These are phyloP conservation scores for Xylaria sp. DNA, from an alignment of 2,329 filamentous ascomycete species.

Conservation along the genomic window DNA sequence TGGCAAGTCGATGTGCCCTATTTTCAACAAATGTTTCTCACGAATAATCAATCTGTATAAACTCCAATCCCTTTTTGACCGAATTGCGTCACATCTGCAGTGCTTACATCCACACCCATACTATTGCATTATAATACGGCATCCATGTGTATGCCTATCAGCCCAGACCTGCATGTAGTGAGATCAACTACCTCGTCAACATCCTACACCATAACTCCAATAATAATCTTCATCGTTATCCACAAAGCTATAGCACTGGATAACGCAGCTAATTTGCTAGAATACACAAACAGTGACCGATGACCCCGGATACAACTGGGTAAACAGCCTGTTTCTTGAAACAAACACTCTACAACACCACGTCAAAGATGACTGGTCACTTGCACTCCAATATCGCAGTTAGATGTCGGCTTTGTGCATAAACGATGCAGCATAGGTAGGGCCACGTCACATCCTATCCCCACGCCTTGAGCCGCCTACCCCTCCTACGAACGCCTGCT, in stretches of 20 bases:
- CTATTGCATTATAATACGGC: too few relatives aligned
- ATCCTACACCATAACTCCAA: not conserved
- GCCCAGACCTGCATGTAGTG: not conserved
- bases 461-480: not conserved
- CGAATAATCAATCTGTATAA: too few relatives aligned
- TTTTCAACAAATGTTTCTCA: too few relatives aligned
- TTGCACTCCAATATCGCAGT: not conserved
- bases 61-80: too few relatives aligned
- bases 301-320: not conserved
- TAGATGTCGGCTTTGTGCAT: not conserved
- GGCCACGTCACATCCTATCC: slow-evolving; percentile 15
- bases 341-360: not conserved
- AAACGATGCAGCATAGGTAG: not conserved
- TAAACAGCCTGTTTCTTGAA: not conserved
- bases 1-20: too few relatives aligned
- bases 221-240: not conserved
- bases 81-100: too few relatives aligned
- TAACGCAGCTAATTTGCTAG: not conserved
- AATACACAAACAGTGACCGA: not conserved
- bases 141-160: not conserved
- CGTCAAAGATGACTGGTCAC: not conserved
- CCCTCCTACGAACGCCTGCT: not conserved
- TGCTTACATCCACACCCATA: too few relatives aligned
- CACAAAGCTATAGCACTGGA: too few relatives aligned
- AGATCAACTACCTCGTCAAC: not conserved